Base-by-base conservation (phyloP, 2,329 filamentous ascomycete species). In the Botrytis fragariae region DNA sequence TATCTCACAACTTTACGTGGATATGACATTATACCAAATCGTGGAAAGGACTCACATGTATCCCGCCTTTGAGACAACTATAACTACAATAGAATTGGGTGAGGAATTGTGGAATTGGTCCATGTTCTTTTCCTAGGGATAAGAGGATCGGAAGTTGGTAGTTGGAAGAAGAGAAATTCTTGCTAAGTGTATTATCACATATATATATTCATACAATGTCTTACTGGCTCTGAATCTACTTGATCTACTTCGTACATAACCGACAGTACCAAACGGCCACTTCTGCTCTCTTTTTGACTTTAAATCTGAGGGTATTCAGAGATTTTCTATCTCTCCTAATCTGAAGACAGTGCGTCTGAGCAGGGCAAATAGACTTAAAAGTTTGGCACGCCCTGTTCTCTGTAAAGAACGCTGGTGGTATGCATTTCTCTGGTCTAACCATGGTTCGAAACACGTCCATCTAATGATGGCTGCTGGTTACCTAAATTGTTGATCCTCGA, bases 11-110 rank as follows among this genome's bases (percentile, higher is more conserved):
- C 14, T 57, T 18, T 16, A 54, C 14, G 16, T 18, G 6, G 6
- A 29, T 29, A 29, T 18, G 51, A 29, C 8, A 16, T 18, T 57
- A 4, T 14, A 18, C 3, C 14, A 29, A 29, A 18, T 18, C 5
- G 0, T 54, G 25, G 5, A n/a, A n/a, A n/a, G 2, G 12, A 0
- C 1, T n/a, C 25, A n/a, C 12, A 16, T 6, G n/a, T 48, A 0
- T 48, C 3, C 12, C 10, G 6, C 25, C 25, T 3, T 16, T 0
- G 14, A 54, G 0, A 54, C 25, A 54, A n/a, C 3, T 7, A 3
- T 3, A n/a, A n/a, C 0, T n/a, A 2, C 0, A 0, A n/a, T n/a
- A 54, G 2, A 54, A 16, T 29, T 57, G 51, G 18, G 3, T 4
- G 1, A 29, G n/a, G n/a, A 57, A 0, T 57, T 18, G 51, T 29